These are phyloP conservation scores for Candida maesae DNA, from an alignment of 805 yeast species.

Conservation along the genomic window DNA sequence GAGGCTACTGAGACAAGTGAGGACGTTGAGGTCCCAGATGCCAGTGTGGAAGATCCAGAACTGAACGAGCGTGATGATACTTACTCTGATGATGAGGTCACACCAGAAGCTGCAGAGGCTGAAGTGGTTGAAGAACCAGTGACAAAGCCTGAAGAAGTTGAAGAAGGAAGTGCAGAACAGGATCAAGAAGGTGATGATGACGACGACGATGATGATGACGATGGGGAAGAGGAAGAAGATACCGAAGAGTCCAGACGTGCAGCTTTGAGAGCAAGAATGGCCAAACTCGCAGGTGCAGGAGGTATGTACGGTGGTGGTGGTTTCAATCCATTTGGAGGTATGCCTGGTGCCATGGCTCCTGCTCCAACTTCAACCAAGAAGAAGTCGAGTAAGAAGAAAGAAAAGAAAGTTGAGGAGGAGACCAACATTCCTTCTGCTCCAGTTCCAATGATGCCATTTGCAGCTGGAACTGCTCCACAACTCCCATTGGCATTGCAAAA, in stretches of 20 bases:
- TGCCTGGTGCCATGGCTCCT: constrained; percentile 33
- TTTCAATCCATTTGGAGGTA: constrained; percentile 40
- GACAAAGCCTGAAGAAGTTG: constrained; percentile 22
- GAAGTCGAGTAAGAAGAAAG: constrained; percentile 24
- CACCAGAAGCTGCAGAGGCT: constrained; percentile 10
- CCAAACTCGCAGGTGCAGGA: constrained; percentile 83
- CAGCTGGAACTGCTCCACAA: constrained; percentile 27
- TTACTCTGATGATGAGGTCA: constrained; percentile 35
- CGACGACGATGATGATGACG: constrained; percentile 47
- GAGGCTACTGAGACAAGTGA: not conserved
- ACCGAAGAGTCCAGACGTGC: constrained; percentile 73
- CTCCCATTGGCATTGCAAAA: constrained; percentile 21
- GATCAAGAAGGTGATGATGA: constrained; percentile 35
- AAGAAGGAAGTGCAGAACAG: constrained; percentile 27
- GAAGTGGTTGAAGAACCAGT: constrained; percentile 4
- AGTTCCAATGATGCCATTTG: constrained; percentile 53
- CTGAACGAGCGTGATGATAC: constrained; percentile 31
- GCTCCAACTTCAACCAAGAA: constrained; percentile 19
- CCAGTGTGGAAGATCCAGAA: not conserved
- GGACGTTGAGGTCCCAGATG: constrained; percentile 2
- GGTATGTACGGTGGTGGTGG: constrained; percentile 43
- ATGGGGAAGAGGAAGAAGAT: constrained; percentile 58
- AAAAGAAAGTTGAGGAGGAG: constrained; percentile 16
- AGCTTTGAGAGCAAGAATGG: constrained; percentile 88
- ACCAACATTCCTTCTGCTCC: constrained; percentile 32